phyloP scores from a whole-genome alignment of 345 rosid species.

The Ceriops tagal region DNA sequence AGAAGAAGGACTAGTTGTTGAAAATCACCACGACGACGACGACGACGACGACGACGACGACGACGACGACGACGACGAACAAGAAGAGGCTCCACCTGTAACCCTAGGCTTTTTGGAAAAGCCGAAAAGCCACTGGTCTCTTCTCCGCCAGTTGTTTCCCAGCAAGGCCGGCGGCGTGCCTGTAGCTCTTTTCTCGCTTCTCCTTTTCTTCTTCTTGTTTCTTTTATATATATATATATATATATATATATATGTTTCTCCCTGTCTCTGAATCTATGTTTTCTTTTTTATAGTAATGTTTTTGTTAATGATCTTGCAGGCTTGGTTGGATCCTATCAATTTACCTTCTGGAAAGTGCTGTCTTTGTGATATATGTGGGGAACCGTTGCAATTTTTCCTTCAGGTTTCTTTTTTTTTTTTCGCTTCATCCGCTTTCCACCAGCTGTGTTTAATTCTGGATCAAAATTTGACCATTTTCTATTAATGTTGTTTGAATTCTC shows the following conservation, averaged over 20 bases:
- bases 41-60: conserved; percentile 63
- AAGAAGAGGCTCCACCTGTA: conserved; percentile 26
- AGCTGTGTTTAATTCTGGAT: not conserved
- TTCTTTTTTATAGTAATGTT: not conserved
- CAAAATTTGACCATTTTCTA: not conserved
- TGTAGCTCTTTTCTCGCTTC: conserved; percentile 26
- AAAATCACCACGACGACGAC: conserved; percentile 47
- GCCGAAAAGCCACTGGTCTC: conserved; percentile 56
- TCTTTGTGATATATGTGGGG: conserved; percentile 71
- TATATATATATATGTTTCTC: not conserved
- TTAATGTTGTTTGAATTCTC: not conserved
- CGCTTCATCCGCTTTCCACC: not conserved
- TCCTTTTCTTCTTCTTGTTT: not conserved
- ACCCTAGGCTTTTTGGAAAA: conserved; percentile 68
- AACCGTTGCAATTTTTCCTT: conserved; percentile 77
- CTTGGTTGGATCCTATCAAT: conserved; percentile 86
- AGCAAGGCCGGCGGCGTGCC: conserved; percentile 88
- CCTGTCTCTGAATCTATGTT: not conserved
- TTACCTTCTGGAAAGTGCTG: conserved; percentile 64
- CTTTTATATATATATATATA: too few species aligned
- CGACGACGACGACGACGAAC: conserved; percentile 46
- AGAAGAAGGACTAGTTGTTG: conserved; percentile 28
- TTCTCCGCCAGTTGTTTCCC: conserved; percentile 72
- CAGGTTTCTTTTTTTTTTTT: conserved; percentile 44
- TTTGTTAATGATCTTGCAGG: conserved; percentile 38